Conservation (phyloP, 768 basidiomycete species). For the Suillus clintonianus region DNA sequence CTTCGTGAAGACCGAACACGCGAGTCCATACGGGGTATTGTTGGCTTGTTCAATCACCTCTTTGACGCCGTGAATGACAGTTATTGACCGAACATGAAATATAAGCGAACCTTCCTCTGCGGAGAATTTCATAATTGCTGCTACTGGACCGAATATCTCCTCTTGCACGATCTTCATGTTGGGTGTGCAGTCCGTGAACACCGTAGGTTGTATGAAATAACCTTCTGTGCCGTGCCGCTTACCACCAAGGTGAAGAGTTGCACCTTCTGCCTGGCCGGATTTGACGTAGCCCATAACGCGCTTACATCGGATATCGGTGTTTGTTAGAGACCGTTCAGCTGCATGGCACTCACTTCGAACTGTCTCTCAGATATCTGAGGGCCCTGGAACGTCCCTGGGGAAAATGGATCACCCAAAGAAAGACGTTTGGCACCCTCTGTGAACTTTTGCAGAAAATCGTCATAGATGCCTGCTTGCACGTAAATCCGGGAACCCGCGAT, state of each 20-base stretch:
- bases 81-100: not conserved
- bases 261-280: conserved; percentile 71
- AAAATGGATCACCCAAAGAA: conserved; percentile 78
- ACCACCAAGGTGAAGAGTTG: conserved; percentile 68
- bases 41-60: conserved; percentile 78
- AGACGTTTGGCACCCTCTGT: conserved; percentile 52
- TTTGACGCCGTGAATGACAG: not conserved
- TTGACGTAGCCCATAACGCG: conserved; percentile 80
- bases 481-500: conserved; percentile 81
- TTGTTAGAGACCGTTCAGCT: conserved; percentile 35
- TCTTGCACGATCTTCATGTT: conserved; percentile 77
- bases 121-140: conserved; percentile 75
- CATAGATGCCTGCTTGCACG: conserved; percentile 80
- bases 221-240: conserved; percentile 57
- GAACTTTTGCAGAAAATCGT: conserved; percentile 67
- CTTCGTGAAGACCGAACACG: conserved; percentile 82
- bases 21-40: conserved; percentile 84
- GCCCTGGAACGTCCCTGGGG: conserved; percentile 60
- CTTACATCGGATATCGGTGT: conserved; percentile 85
- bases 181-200: conserved; percentile 65
- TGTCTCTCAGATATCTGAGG: conserved; percentile 79
- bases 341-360: conserved; percentile 54
- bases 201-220: conserved; percentile 75
- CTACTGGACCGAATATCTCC: conserved; percentile 83
- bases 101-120: conserved; percentile 42